Evolutionary conservation across 352 stramenopile species (phyloP).

Genomic region (Thraustochytrium striatum): DNA sequence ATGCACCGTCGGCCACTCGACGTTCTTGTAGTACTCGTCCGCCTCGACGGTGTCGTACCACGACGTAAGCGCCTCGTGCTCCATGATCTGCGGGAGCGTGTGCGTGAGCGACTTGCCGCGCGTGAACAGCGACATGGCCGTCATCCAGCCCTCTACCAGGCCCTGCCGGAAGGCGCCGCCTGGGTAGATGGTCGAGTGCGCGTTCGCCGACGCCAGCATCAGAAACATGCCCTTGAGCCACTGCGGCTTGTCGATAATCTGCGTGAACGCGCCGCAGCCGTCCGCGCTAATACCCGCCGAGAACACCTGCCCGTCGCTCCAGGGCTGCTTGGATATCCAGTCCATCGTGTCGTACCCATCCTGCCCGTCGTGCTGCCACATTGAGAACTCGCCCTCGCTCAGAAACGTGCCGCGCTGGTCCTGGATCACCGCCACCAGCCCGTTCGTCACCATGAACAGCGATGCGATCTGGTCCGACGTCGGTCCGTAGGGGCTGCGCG

Average conservation of each 20-base stretch:
- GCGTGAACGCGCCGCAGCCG: slow-evolving; percentile 14
- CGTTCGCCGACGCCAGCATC: slow-evolving; percentile 29
- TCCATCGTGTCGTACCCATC: slow-evolving; percentile 28
- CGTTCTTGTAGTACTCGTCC: background rate
- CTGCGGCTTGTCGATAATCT: slow-evolving; percentile 1
- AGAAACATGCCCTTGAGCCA: slow-evolving; percentile 19
- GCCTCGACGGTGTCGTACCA: slow-evolving; percentile 26
- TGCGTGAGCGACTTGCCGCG: slow-evolving; percentile 4
- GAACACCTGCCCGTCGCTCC: slow-evolving; percentile 18
- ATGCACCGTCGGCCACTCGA: background rate
- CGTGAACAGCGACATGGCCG: background rate
- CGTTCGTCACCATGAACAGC: background rate
- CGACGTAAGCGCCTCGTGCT: background rate
- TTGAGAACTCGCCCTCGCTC: slow-evolving; percentile 19
- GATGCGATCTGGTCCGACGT: slow-evolving; percentile 21
- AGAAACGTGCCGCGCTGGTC: slow-evolving; percentile 14
- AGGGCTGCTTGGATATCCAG: slow-evolving; percentile 23
- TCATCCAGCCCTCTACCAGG: slow-evolving; percentile 28
- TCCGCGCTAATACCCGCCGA: slow-evolving; percentile 24
- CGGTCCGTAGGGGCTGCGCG: slow-evolving; percentile 1
- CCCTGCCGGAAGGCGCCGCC: slow-evolving; percentile 25
- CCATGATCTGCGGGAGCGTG: slow-evolving; percentile 23
- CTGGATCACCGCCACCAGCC: slow-evolving; percentile 7
- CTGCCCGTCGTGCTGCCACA: slow-evolving; percentile 24
- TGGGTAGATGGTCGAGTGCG: slow-evolving; percentile 18